Conservation (phyloP, 2,329 filamentous ascomycete genomes). For the Colletotrichum sp. region DNA sequence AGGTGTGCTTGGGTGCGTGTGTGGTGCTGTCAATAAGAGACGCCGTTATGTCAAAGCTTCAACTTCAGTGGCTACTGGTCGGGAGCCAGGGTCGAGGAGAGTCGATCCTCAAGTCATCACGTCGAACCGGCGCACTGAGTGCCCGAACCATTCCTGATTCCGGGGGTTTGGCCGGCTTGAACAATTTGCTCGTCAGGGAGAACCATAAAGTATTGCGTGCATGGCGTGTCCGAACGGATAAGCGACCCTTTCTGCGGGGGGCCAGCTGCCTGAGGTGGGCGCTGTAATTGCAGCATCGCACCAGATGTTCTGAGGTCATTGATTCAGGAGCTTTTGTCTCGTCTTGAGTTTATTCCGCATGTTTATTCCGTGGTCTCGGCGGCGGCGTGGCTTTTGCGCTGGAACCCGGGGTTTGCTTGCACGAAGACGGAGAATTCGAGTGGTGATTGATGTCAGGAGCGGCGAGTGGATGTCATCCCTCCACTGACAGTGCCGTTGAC, state of each 20-base stretch:
- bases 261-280: not conserved
- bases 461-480: constrained; percentile 3
- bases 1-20: not conserved
- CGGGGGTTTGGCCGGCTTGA: not conserved
- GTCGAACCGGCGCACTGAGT: not conserved
- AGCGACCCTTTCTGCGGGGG: not conserved
- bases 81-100: not conserved
- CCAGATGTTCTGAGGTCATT: not conserved
- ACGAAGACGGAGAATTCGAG: not conserved
- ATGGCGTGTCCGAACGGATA: not conserved
- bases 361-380: not conserved
- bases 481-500: constrained; percentile 6
- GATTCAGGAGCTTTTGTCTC: not conserved
- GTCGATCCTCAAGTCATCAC: constrained; percentile 1
- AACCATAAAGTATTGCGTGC: not conserved
- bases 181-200: not conserved
- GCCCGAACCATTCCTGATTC: constrained; percentile 5
- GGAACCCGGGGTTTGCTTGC: not conserved
- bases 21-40: constrained; percentile 10
- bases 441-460: constrained; percentile 10
- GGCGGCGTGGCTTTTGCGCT: not conserved
- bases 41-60: constrained; percentile 20
- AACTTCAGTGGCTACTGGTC: not conserved
- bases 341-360: not conserved
- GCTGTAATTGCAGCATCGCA: not conserved